Evolutionary conservation across 768 basidiomycete species (phyloP).

Genomic region (Mrakia frigida): DNA sequence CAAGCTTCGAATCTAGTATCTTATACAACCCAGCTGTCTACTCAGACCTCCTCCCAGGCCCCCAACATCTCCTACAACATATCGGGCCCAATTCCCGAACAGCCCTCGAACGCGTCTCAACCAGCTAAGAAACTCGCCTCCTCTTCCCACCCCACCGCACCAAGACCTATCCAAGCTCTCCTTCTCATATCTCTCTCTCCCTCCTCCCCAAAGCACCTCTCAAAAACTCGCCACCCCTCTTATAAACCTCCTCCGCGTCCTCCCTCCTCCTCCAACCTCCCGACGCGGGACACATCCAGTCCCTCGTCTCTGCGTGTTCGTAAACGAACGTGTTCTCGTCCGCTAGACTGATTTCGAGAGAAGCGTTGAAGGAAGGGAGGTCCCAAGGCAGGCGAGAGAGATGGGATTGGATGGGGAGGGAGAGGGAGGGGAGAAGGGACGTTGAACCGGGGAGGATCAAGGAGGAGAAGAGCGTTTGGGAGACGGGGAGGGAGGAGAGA

Average conservation of each 20-base stretch:
- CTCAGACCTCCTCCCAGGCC: too few species aligned
- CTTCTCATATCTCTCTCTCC: neutral
- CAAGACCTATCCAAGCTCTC: neutral
- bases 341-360: neutral
- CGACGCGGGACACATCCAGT: neutral
- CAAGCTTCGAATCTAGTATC: too few species aligned
- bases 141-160: neutral
- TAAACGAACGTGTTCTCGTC: neutral
- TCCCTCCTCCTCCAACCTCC: neutral
- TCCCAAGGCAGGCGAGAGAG: neutral
- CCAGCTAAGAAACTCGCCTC: too few species aligned
- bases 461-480: neutral
- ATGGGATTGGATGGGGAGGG: neutral
- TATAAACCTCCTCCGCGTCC: neutral
- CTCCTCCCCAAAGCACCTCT: neutral
- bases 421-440: slow-evolving; percentile 2
- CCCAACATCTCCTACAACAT: too few species aligned
- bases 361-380: neutral
- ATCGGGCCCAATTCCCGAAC: too few species aligned
- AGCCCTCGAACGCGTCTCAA: too few species aligned
- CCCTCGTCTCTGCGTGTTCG: neutral
- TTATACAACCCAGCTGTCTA: too few species aligned
- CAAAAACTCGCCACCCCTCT: neutral
- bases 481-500: neutral
- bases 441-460: slow-evolving; percentile 7